Base-by-base conservation (phyloP, 805 yeast species). In the Saturnispora diversa region DNA sequence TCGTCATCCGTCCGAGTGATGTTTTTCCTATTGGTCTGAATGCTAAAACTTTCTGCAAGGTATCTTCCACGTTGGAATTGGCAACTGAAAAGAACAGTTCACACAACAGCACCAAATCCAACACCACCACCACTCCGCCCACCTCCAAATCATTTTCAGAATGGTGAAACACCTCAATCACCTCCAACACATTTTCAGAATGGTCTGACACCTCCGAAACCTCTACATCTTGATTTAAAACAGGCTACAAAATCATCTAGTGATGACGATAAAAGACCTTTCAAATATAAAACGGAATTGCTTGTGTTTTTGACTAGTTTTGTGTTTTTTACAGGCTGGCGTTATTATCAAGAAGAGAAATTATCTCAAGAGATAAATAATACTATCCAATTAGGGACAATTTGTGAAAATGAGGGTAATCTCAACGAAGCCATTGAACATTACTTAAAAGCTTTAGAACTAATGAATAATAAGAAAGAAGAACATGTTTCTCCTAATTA, bases 401-500 rank as follows among this genome's bases (percentile, higher is more conserved):
- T 36, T 5, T 46, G 53, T 2, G 63, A 56, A 31, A 40, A 44
- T 4, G 43, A 44, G 70, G 51, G 80, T 66, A 31, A 73, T 68
- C 26, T 65, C 67, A 37, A 82, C 71, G 65, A 71, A 44, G 94
- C 97, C 1, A 64, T 86, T 43, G 69, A 71, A 40, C 63, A 69
- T 47, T 90, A 85, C 59, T 62, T 82, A 17, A 82, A 80, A 49
- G 92, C 90, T 0, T 61, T 87, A 27, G 66, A 73, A 13, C 70
- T 72, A 44, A 77, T 85, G 31, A 74, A 80, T 37, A 62, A 67
- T 13, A 59, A 74, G 31, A 67, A 65, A 0, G 53, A 80, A 52
- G 72, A 74, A 45, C 70, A 69, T 6, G 50, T 80, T 28, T 64
- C 75, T 37, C 92, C 85, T 54, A 92, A 84, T 54, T 87, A 82